Base-by-base conservation (phyloP, 2,329 filamentous ascomycete genomes). In the Xylariaceae sp. region DNA sequence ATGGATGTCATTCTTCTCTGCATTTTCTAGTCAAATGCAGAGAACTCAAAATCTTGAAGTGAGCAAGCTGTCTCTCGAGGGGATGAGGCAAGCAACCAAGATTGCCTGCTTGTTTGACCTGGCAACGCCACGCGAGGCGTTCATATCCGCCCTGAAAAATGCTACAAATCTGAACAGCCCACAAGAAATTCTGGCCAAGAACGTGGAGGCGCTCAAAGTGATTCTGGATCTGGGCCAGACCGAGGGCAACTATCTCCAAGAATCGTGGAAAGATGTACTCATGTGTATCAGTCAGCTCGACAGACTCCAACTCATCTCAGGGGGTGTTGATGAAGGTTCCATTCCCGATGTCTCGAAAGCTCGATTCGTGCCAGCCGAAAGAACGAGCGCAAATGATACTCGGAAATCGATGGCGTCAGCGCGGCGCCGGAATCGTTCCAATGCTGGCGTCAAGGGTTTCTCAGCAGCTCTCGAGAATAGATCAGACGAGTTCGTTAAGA, bases 1-100 rank as follows among this genome's bases (percentile, higher is more conserved):
- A 0, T 99, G 94, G 94, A 99, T 97, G 92, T 96, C 92, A 10
- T 95, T 96, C 68, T 87, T 99, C 63, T 97, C 92, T 5, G 91
- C 91, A 0, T 78, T 99, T 22, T 96, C 92, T 1, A 91, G 89
- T 44, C 89, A 95, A 59, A 91, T 94, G 66, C 94, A 97, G 61
- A 91, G 96, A 64, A 87, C 89, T 0, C 89, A 95, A 59, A 96
- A 96, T 62, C 76, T 96, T 5, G 90, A 96, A 58, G 89, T 94
- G 14, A 91, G 96, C 67, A 90, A 86, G 64, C 72, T 96, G 6
- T 99, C 94, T 62, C 86, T 99, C 62, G 92, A 99, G 64, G 94
- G 94, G 3, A 90, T 97, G 77, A 95, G 91, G 67, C 78, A 99
- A 50, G 90, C 94, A 0, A 95, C 95, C 51, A 87, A 88, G 47